Conservation (phyloP, 441 rosid species). For the Populus tomentosa region DNA sequence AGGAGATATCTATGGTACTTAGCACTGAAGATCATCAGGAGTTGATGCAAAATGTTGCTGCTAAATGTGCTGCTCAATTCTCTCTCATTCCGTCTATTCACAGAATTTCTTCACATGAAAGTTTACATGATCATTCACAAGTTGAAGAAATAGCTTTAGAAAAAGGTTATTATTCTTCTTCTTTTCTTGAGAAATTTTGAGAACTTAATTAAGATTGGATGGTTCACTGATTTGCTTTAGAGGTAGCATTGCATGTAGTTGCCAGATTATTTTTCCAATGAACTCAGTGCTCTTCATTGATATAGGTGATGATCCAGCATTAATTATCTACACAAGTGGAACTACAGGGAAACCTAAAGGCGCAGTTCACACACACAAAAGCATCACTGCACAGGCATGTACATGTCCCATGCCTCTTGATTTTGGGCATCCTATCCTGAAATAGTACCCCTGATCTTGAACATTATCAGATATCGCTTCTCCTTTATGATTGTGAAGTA, state of each 20-base stretch:
- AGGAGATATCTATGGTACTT: constrained; percentile 76
- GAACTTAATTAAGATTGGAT: constrained; percentile 8
- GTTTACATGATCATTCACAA: constrained; percentile 29
- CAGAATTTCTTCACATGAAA: constrained; percentile 31
- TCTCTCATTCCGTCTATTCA: constrained; percentile 65
- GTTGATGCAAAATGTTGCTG: constrained; percentile 63
- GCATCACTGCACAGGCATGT: constrained; percentile 80
- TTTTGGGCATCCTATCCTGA: not conserved
- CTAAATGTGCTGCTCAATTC: constrained; percentile 61
- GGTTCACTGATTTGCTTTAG: constrained; percentile 10
- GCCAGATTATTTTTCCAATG: constrained; percentile 5
- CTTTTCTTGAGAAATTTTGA: constrained; percentile 28
- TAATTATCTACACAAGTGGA: constrained; percentile 93
- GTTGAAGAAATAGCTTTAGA: constrained; percentile 31
- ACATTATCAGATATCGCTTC: not conserved
- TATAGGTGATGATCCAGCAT: constrained; percentile 80
- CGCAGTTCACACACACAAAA: constrained; percentile 87
- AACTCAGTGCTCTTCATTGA: constrained; percentile 13
- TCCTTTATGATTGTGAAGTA: not conserved
- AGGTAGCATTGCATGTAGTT: not conserved
- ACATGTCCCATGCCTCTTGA: not conserved
- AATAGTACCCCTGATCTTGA: not conserved
- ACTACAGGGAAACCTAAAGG: constrained; percentile 99
- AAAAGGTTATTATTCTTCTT: constrained; percentile 18
- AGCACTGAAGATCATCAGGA: constrained; percentile 75